Evolutionary conservation across 805 yeast genomes (phyloP).

Genomic region (Saturnispora besseyi): DNA sequence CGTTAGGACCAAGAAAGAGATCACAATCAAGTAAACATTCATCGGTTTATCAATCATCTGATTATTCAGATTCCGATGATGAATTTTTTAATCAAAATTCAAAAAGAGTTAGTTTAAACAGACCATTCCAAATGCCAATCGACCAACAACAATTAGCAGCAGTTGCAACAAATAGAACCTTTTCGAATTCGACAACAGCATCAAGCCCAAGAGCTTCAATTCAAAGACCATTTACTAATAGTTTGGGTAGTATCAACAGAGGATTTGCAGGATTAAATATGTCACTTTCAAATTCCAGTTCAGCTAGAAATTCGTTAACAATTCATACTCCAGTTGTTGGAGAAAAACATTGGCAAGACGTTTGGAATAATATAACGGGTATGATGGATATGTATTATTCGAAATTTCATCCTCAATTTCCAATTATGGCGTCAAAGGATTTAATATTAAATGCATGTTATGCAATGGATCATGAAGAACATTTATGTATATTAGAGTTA

Average conservation of each 20-base stretch:
- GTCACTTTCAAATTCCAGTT: slow-evolving; percentile 1
- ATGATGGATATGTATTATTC: slow-evolving; percentile 31
- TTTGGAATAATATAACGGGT: neutral
- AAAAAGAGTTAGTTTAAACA: slow-evolving; percentile 1
- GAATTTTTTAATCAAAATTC: slow-evolving; percentile 21
- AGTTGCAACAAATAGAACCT: neutral
- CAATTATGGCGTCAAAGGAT: slow-evolving; percentile 34
- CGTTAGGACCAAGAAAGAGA: slow-evolving; percentile 2
- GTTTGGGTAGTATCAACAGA: slow-evolving; percentile 2
- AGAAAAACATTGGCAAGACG: slow-evolving; percentile 2
- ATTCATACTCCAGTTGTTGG: neutral
- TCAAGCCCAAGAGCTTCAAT: slow-evolving; percentile 2
- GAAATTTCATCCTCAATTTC: slow-evolving; percentile 36
- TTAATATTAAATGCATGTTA: slow-evolving; percentile 22
- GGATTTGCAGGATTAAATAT: slow-evolving; percentile 4
- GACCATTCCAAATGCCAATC: slow-evolving; percentile 1
- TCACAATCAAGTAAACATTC: neutral
- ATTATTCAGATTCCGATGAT: slow-evolving; percentile 29
- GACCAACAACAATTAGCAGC: slow-evolving; percentile 2
- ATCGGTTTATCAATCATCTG: slow-evolving; percentile 9
- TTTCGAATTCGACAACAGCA: neutral
- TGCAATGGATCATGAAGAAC: slow-evolving; percentile 24
- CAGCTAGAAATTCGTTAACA: neutral
- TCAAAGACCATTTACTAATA: neutral
- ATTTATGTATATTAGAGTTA: slow-evolving; percentile 29